A percentile compares a stretch with the other conserved stretches of the same genome.
These are phyloP conservation scores for Boletus barrowsii DNA, from an alignment of 768 basidiomycete species.

Conservation along the genomic window DNA sequence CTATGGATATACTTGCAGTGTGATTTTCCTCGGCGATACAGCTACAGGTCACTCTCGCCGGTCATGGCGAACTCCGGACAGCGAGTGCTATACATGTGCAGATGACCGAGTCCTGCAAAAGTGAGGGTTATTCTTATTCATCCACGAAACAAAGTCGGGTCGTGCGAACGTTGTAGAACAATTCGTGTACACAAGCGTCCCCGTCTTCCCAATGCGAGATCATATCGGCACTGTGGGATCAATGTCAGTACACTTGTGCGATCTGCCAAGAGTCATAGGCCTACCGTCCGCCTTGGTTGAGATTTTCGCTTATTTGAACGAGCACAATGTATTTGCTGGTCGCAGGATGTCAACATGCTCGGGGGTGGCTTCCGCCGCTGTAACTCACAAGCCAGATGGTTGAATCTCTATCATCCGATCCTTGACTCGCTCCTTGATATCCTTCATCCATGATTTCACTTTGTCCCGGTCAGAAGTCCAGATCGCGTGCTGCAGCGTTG, in stretches of 20 bases:
- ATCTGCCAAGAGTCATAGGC: conserved; percentile 17
- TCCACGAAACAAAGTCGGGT: conserved; percentile 7
- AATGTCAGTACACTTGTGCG: conserved; percentile 6
- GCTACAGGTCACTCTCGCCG: conserved; percentile 18
- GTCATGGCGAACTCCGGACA: conserved; percentile 43
- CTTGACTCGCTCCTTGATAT: conserved; percentile 81
- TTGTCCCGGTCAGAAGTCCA: conserved; percentile 74
- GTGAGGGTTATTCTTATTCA: conserved; percentile 2
- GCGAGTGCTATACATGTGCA: conserved; percentile 66
- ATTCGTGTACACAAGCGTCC: conserved; percentile 73
- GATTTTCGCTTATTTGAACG: conserved; percentile 81
- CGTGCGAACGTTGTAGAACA: conserved; percentile 69
- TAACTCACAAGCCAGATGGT: conserved; percentile 75
- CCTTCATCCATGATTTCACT: conserved; percentile 74
- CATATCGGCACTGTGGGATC: conserved; percentile 62
- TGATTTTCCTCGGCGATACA: conserved; percentile 19
- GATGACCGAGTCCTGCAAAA: conserved; percentile 63
- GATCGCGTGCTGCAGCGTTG: conserved; percentile 57
- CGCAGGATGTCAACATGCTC: conserved; percentile 15
- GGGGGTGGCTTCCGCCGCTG: not conserved
- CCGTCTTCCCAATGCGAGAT: conserved; percentile 87
- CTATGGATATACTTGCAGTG: conserved; percentile 21
- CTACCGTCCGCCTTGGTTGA: conserved; percentile 81
- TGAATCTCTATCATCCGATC: conserved; percentile 84
- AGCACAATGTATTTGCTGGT: conserved; percentile 82